Evolutionary conservation across 2,329 filamentous ascomycete species (phyloP).

Genomic region (Xylariaceae sp.): DNA sequence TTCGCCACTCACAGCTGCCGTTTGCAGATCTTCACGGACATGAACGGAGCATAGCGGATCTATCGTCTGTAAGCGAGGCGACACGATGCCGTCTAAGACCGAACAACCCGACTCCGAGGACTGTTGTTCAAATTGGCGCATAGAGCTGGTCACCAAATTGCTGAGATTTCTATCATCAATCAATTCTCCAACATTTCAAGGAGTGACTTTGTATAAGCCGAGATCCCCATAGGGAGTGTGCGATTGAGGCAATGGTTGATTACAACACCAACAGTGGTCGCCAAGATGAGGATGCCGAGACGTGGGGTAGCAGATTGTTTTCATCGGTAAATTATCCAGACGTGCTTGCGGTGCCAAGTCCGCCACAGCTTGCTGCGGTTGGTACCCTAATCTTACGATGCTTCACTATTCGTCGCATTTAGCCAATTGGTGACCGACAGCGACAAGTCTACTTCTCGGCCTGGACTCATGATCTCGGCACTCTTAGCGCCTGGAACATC

Average conservation of each 20-base stretch:
- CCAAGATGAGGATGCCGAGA: slow-evolving; percentile 25
- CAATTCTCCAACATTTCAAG: slow-evolving; percentile 19
- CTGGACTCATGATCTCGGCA: slow-evolving; percentile 6
- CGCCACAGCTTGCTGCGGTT: slow-evolving; percentile 17
- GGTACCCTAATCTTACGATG: slow-evolving; percentile 14
- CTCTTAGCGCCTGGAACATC: neutral
- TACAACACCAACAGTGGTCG: slow-evolving; percentile 21
- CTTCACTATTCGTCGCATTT: slow-evolving; percentile 20
- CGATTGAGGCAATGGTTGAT: neutral
- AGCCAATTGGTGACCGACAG: slow-evolving; percentile 23
- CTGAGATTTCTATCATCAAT: too few relatives aligned
- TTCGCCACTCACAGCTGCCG: slow-evolving; percentile 9
- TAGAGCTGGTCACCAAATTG: too few relatives aligned
- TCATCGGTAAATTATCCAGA: slow-evolving; percentile 27
- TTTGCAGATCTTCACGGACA: slow-evolving; percentile 11
- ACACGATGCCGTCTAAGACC: too few relatives aligned
- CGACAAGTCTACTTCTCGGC: neutral
- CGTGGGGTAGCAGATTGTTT: slow-evolving; percentile 27
- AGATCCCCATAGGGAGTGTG: too few relatives aligned
- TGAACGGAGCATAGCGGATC: slow-evolving; percentile 4
- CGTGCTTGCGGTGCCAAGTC: slow-evolving; percentile 21
- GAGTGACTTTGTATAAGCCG: too few relatives aligned
- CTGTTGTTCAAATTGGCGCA: too few relatives aligned
- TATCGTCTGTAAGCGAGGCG: too few relatives aligned
- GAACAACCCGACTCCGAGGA: too few relatives aligned